Evolutionary conservation across 2,329 filamentous ascomycete genomes (phyloP).

Genomic region (Claviceps sp.): DNA sequence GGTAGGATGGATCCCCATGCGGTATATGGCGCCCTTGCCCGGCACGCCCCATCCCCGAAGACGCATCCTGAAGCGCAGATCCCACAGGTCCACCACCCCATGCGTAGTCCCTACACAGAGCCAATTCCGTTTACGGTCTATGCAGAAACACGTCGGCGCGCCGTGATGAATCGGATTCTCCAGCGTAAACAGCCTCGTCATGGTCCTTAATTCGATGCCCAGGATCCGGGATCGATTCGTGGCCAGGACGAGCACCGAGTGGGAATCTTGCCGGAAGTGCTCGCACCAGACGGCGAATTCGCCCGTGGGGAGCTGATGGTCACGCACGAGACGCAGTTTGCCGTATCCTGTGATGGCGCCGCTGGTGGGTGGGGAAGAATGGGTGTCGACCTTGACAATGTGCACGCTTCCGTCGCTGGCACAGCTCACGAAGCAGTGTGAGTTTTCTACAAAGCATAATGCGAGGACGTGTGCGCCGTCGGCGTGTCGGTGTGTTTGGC

Average conservation of each 20-base stretch:
- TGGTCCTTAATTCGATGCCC: slow-evolving; percentile 75
- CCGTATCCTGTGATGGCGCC: slow-evolving; percentile 55
- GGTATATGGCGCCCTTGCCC: slow-evolving; percentile 66
- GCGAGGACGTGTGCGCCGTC: slow-evolving; percentile 61
- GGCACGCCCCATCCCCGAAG: slow-evolving; percentile 81
- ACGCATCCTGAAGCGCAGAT: slow-evolving; percentile 83
- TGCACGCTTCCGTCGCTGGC: slow-evolving; percentile 83
- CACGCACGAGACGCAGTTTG: slow-evolving; percentile 60
- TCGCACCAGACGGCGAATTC: slow-evolving; percentile 85
- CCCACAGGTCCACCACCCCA: slow-evolving; percentile 88
- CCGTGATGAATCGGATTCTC: slow-evolving; percentile 87
- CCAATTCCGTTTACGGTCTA: slow-evolving; percentile 81
- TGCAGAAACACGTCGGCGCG: slow-evolving; percentile 78
- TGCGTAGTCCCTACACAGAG: slow-evolving; percentile 83
- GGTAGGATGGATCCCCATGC: slow-evolving; percentile 64
- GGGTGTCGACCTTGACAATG: slow-evolving; percentile 64
- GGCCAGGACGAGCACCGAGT: slow-evolving; percentile 72
- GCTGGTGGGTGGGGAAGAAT: slow-evolving; percentile 17
- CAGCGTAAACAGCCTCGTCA: slow-evolving; percentile 68
- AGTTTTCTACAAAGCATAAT: slow-evolving; percentile 84
- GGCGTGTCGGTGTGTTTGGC: slow-evolving; percentile 71
- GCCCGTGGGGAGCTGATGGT: slow-evolving; percentile 60
- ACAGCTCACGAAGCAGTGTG: slow-evolving; percentile 84
- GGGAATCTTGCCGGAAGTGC: slow-evolving; percentile 72
- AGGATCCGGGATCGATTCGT: slow-evolving; percentile 77